These are phyloP conservation scores for Saturnispora quitensis DNA, from an alignment of 805 yeast genomes.

Conservation along the genomic window DNA sequence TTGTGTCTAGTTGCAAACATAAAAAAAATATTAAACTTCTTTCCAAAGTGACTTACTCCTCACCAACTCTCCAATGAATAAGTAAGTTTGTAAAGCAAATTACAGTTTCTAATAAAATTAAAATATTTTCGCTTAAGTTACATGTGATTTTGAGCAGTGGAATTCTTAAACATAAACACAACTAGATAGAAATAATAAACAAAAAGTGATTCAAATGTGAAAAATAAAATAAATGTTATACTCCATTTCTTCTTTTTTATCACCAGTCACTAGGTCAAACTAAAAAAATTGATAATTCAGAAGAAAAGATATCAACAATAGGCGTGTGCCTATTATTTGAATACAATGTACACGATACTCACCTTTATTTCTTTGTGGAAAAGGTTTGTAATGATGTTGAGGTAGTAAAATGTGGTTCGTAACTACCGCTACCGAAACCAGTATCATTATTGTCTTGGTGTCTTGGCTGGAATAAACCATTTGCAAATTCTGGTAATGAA, in stretches of 20 bases:
- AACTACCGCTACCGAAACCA: constrained; percentile 35
- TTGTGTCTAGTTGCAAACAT: too few species aligned
- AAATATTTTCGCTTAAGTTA: too few species aligned
- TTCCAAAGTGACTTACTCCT: too few species aligned
- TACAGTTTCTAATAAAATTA: too few species aligned
- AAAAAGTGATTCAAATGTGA: not conserved
- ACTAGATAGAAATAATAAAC: not conserved
- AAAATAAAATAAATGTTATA: not conserved
- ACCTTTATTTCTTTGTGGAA: constrained; percentile 35
- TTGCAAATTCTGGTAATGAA: constrained; percentile 27
- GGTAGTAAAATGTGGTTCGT: constrained; percentile 38
- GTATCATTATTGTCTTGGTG: constrained; percentile 77
- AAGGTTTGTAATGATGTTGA: constrained; percentile 36
- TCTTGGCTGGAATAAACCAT: constrained; percentile 88
- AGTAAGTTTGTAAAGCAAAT: too few species aligned
- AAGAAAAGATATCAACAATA: not conserved
- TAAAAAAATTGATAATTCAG: not conserved
- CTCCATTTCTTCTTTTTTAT: not conserved
- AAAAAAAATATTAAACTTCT: too few species aligned
- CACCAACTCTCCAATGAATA: too few species aligned
- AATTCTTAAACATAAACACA: not conserved
- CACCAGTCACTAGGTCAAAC: not conserved
- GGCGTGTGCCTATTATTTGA: not conserved
- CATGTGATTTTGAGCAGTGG: not conserved
- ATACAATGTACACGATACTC: not conserved